Conservation (phyloP, 2,329 filamentous ascomycete species). For the Rasamsonia emersonii region DNA sequence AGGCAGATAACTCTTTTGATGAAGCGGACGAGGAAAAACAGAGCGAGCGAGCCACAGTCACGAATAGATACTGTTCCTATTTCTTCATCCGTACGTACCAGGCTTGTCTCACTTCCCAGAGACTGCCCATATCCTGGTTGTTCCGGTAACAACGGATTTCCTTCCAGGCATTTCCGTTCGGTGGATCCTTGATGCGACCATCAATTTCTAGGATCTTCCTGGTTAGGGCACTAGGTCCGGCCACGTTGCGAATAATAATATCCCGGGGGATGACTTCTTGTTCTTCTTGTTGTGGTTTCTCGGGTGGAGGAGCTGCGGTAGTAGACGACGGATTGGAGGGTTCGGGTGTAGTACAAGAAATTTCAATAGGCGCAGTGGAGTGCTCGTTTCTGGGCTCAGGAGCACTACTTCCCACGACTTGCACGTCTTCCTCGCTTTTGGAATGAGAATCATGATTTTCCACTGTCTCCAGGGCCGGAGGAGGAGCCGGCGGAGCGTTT, state of each 20-base stretch:
- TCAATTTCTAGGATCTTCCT: conserved; percentile 31
- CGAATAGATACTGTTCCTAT: neutral
- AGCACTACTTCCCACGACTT: no score
- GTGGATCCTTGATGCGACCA: conserved; percentile 25
- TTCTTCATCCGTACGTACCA: conserved; percentile 26
- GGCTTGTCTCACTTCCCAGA: conserved; percentile 35
- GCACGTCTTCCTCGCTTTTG: no score
- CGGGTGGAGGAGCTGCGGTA: neutral
- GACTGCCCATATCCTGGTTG: conserved; percentile 39
- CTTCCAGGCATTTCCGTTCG: conserved; percentile 36
- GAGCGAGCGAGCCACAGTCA: no score
- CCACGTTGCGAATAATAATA: conserved; percentile 22
- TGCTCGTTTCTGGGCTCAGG: no score
- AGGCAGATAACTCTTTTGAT: no score
- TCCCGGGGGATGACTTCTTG: conserved; percentile 9
- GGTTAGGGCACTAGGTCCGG: conserved; percentile 20
- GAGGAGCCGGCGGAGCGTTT: no score
- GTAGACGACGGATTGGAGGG: neutral
- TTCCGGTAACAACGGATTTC: conserved; percentile 34
- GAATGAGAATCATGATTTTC: no score
- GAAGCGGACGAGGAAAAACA: no score
- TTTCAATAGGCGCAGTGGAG: no score
- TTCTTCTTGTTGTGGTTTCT: conserved; percentile 3
- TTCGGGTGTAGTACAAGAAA: no score
- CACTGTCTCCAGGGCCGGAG: no score